Percentiles rank a stretch among this genome's conserved stretches.
phyloP scores from a whole-genome alignment of 495 filamentous ascomycete genomes.

The Aspergillus mulundensis region DNA sequence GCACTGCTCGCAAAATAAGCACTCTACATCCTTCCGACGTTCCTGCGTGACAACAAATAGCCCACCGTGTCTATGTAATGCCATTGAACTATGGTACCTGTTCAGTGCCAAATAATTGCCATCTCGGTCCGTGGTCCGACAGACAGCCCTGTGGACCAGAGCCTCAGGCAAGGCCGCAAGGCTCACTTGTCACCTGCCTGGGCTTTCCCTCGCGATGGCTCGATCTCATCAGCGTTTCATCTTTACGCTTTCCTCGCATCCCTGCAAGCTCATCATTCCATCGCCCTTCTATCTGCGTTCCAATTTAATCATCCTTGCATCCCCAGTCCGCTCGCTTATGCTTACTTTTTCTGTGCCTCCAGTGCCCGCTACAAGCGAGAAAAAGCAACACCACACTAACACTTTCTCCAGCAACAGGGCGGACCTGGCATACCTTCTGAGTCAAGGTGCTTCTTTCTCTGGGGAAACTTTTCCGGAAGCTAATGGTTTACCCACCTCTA shows the following conservation, averaged over 20 bases:
- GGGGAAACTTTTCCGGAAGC: slow-evolving; percentile 9
- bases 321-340: not conserved
- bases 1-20: slow-evolving; percentile 5
- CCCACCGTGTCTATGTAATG: not conserved
- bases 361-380: not conserved
- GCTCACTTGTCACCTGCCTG: not conserved
- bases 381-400: not conserved
- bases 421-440: not conserved
- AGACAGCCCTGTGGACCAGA: not conserved
- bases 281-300: not conserved
- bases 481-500: not conserved
- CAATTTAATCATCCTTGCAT: not conserved
- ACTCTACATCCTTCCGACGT: slow-evolving; percentile 12
- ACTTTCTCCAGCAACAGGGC: not conserved
- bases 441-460: not conserved
- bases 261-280: not conserved
- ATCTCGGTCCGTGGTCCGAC: too few relatives aligned
- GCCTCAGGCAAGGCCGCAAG: not conserved
- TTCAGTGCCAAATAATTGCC: too few relatives aligned
- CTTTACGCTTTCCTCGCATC: not conserved
- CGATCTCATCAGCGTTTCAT: slow-evolving; percentile 1
- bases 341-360: not conserved
- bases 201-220: not conserved
- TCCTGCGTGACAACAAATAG: not conserved
- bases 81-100: too few relatives aligned